Percentiles rank a stretch among this genome's conserved stretches.
Evolutionary conservation across 768 basidiomycete species (phyloP).

Genomic region (Collybia sordida): DNA sequence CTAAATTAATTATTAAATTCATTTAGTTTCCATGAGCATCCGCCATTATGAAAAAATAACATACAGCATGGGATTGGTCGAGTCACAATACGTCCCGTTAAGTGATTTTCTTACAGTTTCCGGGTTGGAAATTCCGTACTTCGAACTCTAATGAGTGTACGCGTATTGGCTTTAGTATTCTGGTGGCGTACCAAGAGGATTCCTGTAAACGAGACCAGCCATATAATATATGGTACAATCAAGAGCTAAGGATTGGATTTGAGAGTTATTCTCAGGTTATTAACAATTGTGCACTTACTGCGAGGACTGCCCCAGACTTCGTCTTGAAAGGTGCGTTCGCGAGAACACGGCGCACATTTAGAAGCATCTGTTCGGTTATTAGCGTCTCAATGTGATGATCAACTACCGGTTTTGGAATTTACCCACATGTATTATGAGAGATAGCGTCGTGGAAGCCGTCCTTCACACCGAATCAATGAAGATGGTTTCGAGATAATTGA

Average conservation of each 20-base stretch:
- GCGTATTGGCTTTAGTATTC: not conserved
- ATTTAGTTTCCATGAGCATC: not conserved
- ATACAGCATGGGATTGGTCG: constrained; percentile 18
- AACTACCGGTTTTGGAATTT: not conserved
- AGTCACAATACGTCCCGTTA: constrained; percentile 31
- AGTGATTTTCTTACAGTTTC: constrained; percentile 19
- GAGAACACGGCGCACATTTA: constrained; percentile 22
- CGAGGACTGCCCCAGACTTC: constrained; percentile 12
- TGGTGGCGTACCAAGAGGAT: constrained; percentile 17
- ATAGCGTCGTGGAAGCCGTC: constrained; percentile 26
- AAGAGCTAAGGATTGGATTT: constrained; percentile 19
- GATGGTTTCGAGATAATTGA: not conserved
- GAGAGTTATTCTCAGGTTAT: no score
- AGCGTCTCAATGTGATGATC: not conserved
- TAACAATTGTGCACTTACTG: constrained; percentile 13
- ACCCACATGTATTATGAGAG: constrained; percentile 26
- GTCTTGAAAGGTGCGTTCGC: constrained; percentile 15
- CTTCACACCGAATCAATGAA: constrained; percentile 10
- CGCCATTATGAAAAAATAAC: not conserved
- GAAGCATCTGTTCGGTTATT: constrained; percentile 19
- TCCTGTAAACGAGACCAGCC: constrained; percentile 22
- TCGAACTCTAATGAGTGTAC: not conserved
- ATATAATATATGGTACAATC: constrained; percentile 23
- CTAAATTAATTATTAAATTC: constrained; percentile 11
- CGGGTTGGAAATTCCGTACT: constrained; percentile 24